phyloP scores from a whole-genome alignment of 306 rosid species.

The Vigna nakashimae region DNA sequence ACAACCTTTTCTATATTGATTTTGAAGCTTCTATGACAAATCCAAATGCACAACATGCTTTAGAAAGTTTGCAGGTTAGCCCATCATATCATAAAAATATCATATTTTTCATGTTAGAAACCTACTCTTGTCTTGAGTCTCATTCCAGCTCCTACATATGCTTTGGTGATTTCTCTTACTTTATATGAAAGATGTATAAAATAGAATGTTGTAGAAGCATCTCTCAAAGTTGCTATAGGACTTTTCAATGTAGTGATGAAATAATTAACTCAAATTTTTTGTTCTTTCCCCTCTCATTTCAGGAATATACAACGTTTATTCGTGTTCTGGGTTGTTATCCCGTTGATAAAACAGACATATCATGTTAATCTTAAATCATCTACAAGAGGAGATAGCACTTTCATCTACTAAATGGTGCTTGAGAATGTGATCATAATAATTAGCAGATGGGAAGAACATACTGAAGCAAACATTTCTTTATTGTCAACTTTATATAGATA shows the following conservation, averaged over 20 bases:
- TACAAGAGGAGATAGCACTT: constrained; percentile 7
- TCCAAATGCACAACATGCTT: constrained; percentile 67
- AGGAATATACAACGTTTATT: constrained; percentile 73
- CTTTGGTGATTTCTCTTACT: not conserved
- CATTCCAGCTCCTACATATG: not conserved
- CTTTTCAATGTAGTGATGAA: not conserved
- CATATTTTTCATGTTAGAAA: not conserved
- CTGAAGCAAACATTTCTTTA: not conserved
- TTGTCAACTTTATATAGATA: not conserved
- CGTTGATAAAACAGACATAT: constrained; percentile 25
- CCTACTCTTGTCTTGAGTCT: not conserved
- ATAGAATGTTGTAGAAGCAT: not conserved
- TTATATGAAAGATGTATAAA: not conserved
- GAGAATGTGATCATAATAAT: not conserved
- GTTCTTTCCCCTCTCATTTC: constrained; percentile 14
- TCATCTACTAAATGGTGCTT: constrained; percentile 35
- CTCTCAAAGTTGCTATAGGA: constrained; percentile 10
- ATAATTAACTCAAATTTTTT: not conserved
- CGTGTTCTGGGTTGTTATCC: constrained; percentile 81
- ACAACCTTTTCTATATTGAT: constrained; percentile 74
- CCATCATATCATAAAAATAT: not conserved
- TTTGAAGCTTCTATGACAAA: constrained; percentile 90
- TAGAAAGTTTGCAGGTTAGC: constrained; percentile 71
- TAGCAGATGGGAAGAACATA: not conserved
- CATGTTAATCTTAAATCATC: not conserved